Evolutionary conservation across 345 rosid genomes (phyloP).

Genomic region (Carallia brachiata): DNA sequence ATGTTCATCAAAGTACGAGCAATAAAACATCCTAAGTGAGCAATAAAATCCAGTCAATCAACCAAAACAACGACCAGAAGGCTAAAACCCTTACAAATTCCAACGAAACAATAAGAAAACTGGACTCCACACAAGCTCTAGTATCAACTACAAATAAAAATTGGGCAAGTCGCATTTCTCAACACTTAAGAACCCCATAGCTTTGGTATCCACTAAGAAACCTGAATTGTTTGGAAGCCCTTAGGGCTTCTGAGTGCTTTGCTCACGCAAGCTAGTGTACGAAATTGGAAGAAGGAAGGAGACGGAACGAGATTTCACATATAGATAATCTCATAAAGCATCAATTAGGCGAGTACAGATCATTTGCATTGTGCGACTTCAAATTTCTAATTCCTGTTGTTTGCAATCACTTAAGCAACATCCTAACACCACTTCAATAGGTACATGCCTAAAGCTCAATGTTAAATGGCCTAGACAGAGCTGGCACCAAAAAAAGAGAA

Average conservation of each 20-base stretch:
- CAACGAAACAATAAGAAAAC: neutral
- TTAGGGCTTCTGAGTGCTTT: neutral
- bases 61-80: slow-evolving; percentile 7
- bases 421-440: neutral
- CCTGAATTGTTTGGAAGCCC: neutral
- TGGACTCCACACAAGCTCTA: no score
- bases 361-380: no score
- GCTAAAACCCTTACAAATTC: neutral
- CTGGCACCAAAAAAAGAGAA: neutral
- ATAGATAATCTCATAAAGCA: no score
- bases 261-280: neutral
- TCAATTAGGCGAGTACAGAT: neutral
- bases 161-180: no score
- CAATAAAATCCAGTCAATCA: neutral
- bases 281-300: no score
- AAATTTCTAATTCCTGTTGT: no score
- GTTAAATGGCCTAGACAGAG: neutral
- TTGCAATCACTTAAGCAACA: no score
- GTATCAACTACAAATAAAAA: no score
- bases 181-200: no score
- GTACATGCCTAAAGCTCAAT: neutral
- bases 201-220: no score
- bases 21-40: neutral
- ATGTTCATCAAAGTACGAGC: neutral
- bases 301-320: no score